Conservation (phyloP, 2,329 filamentous ascomycete genomes). For the Hymenoscyphus salicellus region DNA sequence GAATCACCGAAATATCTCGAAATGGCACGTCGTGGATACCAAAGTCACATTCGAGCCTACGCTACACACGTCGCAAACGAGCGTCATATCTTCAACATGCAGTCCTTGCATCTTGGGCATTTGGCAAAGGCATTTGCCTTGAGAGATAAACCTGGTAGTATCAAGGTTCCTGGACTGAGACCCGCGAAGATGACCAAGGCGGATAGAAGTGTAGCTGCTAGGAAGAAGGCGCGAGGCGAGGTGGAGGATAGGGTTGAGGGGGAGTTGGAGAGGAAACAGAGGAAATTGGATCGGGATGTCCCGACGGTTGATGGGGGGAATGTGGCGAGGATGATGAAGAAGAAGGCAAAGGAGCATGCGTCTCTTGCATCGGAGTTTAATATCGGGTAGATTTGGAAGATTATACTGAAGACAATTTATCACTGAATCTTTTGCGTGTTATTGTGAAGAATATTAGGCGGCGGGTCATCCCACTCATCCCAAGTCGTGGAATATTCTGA, state of each 20-base stretch:
- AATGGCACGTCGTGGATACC: slow-evolving; percentile 78
- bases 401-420: background rate
- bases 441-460: background rate
- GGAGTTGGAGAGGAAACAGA: slow-evolving; percentile 38
- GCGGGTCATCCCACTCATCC: too few species aligned
- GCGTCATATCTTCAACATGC: slow-evolving; percentile 85
- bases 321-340: slow-evolving; percentile 62
- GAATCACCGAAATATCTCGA: slow-evolving; percentile 69
- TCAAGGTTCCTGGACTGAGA: slow-evolving; percentile 53
- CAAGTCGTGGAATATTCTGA: too few species aligned
- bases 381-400: slow-evolving; percentile 47
- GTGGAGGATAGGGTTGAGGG: slow-evolving; percentile 35
- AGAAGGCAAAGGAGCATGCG: slow-evolving; percentile 58
- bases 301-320: slow-evolving; percentile 51
- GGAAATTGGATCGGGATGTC: slow-evolving; percentile 38
- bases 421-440: background rate
- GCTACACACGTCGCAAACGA: slow-evolving; percentile 89
- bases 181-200: slow-evolving; percentile 42
- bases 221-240: slow-evolving; percentile 39
- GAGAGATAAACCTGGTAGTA: slow-evolving; percentile 81
- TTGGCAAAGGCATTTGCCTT: slow-evolving; percentile 90
- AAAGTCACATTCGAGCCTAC: slow-evolving; percentile 90
- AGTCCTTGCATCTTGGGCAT: slow-evolving; percentile 85
- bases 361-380: slow-evolving; percentile 64
- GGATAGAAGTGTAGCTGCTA: slow-evolving; percentile 39